Evolutionary conservation across 2,329 filamentous ascomycete genomes (phyloP), one percentile per base, ranked within the genome.

Genomic region (Sphaerulina vaccinii): DNA sequence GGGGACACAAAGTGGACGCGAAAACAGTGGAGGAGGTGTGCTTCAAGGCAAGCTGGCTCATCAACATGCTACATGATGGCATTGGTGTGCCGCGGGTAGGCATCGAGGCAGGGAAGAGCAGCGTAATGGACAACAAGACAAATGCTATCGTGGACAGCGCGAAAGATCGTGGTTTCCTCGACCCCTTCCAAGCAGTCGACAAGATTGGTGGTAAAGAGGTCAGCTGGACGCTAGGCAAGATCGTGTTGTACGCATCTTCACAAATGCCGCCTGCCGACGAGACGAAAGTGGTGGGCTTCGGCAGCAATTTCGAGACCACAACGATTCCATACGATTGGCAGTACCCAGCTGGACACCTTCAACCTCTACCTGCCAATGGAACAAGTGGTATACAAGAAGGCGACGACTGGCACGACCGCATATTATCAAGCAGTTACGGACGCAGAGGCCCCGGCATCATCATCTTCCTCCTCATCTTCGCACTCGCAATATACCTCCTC

Each of bases 21-120:
- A 82, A 86, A 62, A 87, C 85, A 43, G 91, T 91, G 4, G 82
- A 86, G 58, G 85, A 95, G 66, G 88, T 95, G 1, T 99, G 93
- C 69, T 99, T 99, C 79, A 99, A 99, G 70, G 91, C 93, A 0
- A 93, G 90, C 4, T 99, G 95, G 93, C 77, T 99, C 38, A 96
- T 99, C 67, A 99, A 95, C 63, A 86, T 99, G 65, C 78, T 99
- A 3, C 92, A 99, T 65, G 89, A 96, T 57, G 93, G 93, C 1
- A 96, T 99, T 59, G 95, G 93, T 0, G 84, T 99, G 45, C 95
- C 95, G 4, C 82, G 91, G 44, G 78, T 93, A 5, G 90, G 88
- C 0, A 72, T 96, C 11, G 92, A 70, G 52, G 54, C 60, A 10
- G 49, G 59, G 41, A 58, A 96, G 61, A 75, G 69, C 6, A 75